phyloP scores from a whole-genome alignment of 768 basidiomycete genomes.

The Pisolithus sp. region DNA sequence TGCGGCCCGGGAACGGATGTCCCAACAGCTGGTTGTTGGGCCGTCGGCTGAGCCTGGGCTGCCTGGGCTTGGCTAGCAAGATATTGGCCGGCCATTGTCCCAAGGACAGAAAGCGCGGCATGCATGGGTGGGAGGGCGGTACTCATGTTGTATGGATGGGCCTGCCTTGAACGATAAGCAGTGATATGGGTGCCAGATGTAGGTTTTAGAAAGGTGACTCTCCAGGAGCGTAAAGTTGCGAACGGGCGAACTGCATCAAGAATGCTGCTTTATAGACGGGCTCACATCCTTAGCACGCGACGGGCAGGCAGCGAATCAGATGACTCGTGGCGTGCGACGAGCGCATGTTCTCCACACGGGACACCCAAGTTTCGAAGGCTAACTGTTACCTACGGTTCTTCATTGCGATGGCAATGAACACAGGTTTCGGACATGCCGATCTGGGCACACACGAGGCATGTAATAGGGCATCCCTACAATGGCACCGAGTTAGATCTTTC shows the following conservation, averaged over 20 bases:
- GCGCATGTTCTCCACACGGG: conserved; percentile 28
- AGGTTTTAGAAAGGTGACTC: conserved; percentile 16
- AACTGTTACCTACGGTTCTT: not conserved
- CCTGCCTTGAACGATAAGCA: conserved; percentile 8
- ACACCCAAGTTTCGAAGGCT: conserved; percentile 8
- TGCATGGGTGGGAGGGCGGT: conserved; percentile 29
- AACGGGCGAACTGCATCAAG: conserved; percentile 30
- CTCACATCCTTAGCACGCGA: conserved; percentile 2
- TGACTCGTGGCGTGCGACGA: conserved; percentile 17
- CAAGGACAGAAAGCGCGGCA: conserved; percentile 30
- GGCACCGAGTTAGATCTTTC: too few relatives aligned
- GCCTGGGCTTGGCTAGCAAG: conserved; percentile 26
- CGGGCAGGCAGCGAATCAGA: conserved; percentile 3
- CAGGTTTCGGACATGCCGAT: not conserved
- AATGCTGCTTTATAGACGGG: conserved; percentile 22
- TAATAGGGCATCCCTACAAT: too few relatives aligned
- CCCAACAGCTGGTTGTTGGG: conserved; percentile 16
- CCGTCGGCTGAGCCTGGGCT: conserved; percentile 17
- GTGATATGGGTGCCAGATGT: conserved; percentile 4
- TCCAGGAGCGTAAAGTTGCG: conserved; percentile 25
- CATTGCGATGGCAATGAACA: not conserved
- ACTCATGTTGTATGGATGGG: conserved; percentile 18
- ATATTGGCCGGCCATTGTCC: conserved; percentile 32
- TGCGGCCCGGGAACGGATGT: conserved; percentile 8
- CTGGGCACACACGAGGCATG: too few relatives aligned